Conservation (phyloP, 108 stramenopile genomes). For the Nitzschia sp. region DNA sequence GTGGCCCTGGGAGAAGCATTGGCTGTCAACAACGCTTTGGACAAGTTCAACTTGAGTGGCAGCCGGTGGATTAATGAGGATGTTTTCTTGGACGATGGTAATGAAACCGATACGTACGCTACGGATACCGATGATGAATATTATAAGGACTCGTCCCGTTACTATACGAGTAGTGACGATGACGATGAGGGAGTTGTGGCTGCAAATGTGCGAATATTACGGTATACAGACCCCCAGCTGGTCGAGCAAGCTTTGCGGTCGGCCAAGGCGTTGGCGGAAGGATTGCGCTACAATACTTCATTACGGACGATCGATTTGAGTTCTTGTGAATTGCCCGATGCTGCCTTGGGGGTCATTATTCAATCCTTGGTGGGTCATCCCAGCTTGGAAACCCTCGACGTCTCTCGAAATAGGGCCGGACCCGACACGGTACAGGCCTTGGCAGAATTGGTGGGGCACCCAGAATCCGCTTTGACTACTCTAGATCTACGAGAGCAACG, state of each 20-base stretch:
- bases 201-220: background rate
- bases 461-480: background rate
- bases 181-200: background rate
- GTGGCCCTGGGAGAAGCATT: conserved; percentile 8
- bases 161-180: background rate
- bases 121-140: conserved; percentile 2
- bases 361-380: conserved; percentile 11
- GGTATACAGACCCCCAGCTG: background rate
- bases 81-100: background rate
- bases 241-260: background rate
- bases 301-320: conserved; percentile 19
- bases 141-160: background rate
- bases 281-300: conserved; percentile 7
- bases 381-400: conserved; percentile 8
- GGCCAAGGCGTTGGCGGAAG: conserved; percentile 1
- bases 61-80: conserved; percentile 16
- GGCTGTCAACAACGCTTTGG: conserved; percentile 1
- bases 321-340: conserved; percentile 23
- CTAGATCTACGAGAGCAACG: conserved; percentile 28
- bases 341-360: background rate
- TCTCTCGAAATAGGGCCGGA: conserved; percentile 13
- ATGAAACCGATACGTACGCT: background rate
- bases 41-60: conserved; percentile 25
- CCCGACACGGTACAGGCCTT: conserved; percentile 7
- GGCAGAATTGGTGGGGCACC: background rate